Percentiles rank a stretch among this genome's conserved stretches.
phyloP scores from a whole-genome alignment of 2,329 filamentous ascomycete species.

The Diaporthe ilicicola region DNA sequence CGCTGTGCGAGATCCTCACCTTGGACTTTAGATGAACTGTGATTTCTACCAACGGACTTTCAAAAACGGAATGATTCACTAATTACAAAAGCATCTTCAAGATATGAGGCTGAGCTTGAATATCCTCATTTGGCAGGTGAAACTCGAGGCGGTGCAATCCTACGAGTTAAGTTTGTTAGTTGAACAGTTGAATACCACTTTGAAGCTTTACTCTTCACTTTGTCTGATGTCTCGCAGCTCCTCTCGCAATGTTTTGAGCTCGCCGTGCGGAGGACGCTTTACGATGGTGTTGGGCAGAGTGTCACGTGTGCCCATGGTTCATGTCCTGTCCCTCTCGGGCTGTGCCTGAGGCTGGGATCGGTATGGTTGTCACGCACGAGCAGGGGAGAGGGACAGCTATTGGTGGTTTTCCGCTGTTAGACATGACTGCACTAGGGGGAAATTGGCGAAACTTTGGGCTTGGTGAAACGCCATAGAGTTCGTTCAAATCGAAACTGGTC shows the following conservation, averaged over 20 bases:
- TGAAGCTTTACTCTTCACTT: neutral
- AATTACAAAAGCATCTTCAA: neutral
- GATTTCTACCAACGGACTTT: neutral
- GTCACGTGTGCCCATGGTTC: neutral
- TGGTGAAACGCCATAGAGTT: constrained; percentile 20
- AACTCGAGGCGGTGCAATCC: neutral
- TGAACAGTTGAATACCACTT: neutral
- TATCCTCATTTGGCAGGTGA: neutral
- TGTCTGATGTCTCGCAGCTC: neutral
- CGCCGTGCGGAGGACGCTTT: neutral
- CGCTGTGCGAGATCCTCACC: neutral
- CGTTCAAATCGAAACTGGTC: constrained; percentile 22
- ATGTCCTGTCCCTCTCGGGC: neutral
- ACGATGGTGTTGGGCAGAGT: neutral
- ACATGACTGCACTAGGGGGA: neutral
- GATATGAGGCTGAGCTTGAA: neutral
- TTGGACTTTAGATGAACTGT: neutral
- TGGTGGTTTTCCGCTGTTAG: neutral
- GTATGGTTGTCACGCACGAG: neutral
- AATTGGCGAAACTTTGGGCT: constrained; percentile 12
- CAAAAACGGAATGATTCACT: neutral
- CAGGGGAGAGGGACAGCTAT: neutral
- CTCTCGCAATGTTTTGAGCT: neutral
- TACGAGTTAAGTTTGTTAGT: constrained; percentile 2
- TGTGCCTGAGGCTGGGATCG: neutral